Conservation (phyloP, 345 rosid genomes). For the Corchorus olitorius region DNA sequence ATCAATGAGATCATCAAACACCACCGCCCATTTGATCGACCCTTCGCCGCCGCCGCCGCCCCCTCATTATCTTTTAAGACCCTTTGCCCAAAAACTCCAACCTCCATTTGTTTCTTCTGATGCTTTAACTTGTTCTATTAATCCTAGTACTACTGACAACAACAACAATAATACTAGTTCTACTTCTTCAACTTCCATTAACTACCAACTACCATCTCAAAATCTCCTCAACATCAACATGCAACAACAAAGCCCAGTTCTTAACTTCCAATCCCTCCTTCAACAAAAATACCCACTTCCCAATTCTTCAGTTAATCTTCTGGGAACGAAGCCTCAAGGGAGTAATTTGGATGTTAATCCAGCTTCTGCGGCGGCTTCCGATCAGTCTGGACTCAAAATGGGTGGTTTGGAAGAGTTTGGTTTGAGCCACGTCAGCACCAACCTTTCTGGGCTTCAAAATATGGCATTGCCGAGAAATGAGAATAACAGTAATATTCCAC, state of each 20-base stretch:
- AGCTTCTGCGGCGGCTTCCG: too few species aligned
- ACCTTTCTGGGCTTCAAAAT: conserved; percentile 29
- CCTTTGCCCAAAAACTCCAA: conserved; percentile 50
- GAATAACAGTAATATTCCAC: conserved; percentile 10
- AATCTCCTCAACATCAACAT: conserved; percentile 45
- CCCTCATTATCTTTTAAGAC: conserved; percentile 56
- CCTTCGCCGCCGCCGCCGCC: conserved; percentile 37
- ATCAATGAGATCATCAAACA: conserved; percentile 29
- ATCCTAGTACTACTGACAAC: conserved; percentile 16
- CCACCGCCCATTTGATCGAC: conserved; percentile 31
- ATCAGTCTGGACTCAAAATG: conserved; percentile 36
- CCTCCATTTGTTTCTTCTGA: conserved; percentile 41
- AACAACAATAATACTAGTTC: conserved; percentile 21
- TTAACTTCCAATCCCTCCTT: conserved; percentile 66
- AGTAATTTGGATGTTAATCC: conserved; percentile 14
- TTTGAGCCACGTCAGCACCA: conserved; percentile 37
- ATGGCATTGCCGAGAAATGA: conserved; percentile 30
- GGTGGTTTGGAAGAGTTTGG: conserved; percentile 54
- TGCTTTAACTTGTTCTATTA: conserved; percentile 31
- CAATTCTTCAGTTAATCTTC: conserved; percentile 31
- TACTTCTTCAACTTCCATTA: conserved; percentile 34
- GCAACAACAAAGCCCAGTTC: conserved; percentile 45
- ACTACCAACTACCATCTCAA: conserved; percentile 34
- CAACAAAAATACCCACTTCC: conserved; percentile 49
- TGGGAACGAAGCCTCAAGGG: conserved; percentile 31